Base-by-base conservation (phyloP, 1,284 basidiomycete species). In the Boletellus deceptivus region DNA sequence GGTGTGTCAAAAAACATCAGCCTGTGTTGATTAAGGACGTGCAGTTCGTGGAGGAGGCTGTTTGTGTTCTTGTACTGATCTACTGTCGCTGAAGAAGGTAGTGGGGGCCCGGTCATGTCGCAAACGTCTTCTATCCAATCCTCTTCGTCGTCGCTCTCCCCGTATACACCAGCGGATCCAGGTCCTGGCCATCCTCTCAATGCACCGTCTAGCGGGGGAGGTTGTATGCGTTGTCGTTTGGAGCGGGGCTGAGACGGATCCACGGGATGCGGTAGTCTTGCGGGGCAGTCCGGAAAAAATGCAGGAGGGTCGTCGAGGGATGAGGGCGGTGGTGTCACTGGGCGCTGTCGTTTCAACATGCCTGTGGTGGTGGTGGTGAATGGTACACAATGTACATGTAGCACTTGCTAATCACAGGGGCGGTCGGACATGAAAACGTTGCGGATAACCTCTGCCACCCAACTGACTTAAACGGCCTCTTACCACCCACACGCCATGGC, bases 271-370 rank as follows among this genome's bases (percentile, higher is more conserved):
- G 64, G 18, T 16, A 55, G 51, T 42, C 51, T 60, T 36, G 65
- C 56, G 27, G 53, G 50, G 39, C 63, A 64, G 43, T 66, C 63
- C n/a, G 61, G 54, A 37, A 68, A 51, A 31, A 60, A 60, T 53
- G 58, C 38, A 65, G 50, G 34, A 70, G 56, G 11, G 73, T 75
- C 48, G 27, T 69, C 72, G 29, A 75, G 67, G 2, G 72, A 70
- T 3, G 73, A 67, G 3, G 70, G 72, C 3, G 75, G 72, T 13
- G 80, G 83, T 8, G 82, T 80, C 16, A 64, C 59, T 14, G 74
- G 76, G 48, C 86, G 72, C 53, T 80, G 84, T 57, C 87, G 76
- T 64, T 89, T 89, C 56, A 89, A 70, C 86, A 89, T 89, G 46
- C 41, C 48, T 38, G 49, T 43, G 33, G 29, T 31, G 4, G 29